These are phyloP conservation scores for Termitomyces sp. DNA, from an alignment of 768 basidiomycete genomes.

Conservation along the genomic window DNA sequence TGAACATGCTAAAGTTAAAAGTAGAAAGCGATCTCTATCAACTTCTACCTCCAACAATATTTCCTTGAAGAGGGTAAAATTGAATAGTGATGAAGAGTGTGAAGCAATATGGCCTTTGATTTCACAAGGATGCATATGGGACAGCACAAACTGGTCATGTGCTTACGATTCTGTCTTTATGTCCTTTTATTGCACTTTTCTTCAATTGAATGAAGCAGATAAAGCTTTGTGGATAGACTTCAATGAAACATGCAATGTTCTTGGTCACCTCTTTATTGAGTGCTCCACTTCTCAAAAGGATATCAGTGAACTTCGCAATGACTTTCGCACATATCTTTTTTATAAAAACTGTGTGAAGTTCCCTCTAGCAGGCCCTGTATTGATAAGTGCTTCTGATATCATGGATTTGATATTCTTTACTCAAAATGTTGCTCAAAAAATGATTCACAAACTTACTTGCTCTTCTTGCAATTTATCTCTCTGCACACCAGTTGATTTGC, in stretches of 20 bases:
- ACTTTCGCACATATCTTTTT: background rate
- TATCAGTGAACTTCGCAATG: background rate
- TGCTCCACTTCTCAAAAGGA: background rate
- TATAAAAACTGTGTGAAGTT: background rate
- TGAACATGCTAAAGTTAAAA: background rate
- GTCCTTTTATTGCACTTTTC: background rate
- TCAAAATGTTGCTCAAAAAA: background rate
- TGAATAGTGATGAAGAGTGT: background rate
- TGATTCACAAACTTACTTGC: background rate
- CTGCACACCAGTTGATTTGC: background rate
- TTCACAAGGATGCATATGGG: background rate
- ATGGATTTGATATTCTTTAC: background rate
- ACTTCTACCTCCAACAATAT: background rate
- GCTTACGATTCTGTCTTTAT: constrained; percentile 2
- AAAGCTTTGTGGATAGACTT: background rate
- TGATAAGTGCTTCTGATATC: background rate
- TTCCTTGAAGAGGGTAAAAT: background rate
- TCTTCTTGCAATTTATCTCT: background rate
- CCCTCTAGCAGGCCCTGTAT: background rate
- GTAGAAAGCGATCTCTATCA: background rate
- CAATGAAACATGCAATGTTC: background rate
- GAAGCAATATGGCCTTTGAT: background rate
- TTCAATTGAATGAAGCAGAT: background rate
- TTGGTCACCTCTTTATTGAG: background rate
- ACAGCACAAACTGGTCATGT: background rate